These are phyloP conservation scores for Penicillium sp. DNA, from an alignment of 2,329 filamentous ascomycete genomes.

Conservation along the genomic window DNA sequence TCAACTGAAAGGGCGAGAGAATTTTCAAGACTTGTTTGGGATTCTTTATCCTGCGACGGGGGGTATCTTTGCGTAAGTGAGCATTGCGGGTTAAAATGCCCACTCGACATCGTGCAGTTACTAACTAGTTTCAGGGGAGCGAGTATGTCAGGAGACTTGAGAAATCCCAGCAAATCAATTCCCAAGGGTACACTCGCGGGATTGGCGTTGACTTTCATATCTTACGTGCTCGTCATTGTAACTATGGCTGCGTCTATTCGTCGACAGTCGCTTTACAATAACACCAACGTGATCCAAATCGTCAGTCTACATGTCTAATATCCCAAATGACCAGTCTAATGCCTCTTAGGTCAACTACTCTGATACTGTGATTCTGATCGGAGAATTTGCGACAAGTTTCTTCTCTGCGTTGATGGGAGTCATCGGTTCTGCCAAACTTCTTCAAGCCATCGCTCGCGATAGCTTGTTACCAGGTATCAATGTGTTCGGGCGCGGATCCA, in stretches of 20 bases:
- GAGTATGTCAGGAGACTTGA: constrained; percentile 84
- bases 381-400: constrained; percentile 74
- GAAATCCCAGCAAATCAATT: constrained; percentile 75
- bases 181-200: constrained; percentile 78
- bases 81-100: constrained; percentile 23
- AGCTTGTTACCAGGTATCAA: constrained; percentile 69
- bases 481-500: constrained; percentile 67
- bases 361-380: constrained; percentile 64
- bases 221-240: constrained; percentile 70
- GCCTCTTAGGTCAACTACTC: constrained; percentile 63
- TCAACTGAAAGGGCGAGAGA: constrained; percentile 58
- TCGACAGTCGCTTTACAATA: constrained; percentile 64
- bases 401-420: constrained; percentile 86
- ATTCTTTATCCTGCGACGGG: constrained; percentile 73
- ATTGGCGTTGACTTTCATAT: constrained; percentile 66
- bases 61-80: constrained; percentile 50
- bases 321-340: constrained; percentile 4
- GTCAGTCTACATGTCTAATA: constrained; percentile 30
- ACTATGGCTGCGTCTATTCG: constrained; percentile 73
- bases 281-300: constrained; percentile 73
- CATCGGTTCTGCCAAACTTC: constrained; percentile 74
- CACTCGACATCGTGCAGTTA: constrained; percentile 47
- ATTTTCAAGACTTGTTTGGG: constrained; percentile 76
- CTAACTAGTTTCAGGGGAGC: constrained; percentile 52
- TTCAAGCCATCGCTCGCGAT: constrained; percentile 77